Evolutionary conservation across 1,284 basidiomycete genomes (phyloP).

Genomic region (Pseudomicrostroma phylloplanum): DNA sequence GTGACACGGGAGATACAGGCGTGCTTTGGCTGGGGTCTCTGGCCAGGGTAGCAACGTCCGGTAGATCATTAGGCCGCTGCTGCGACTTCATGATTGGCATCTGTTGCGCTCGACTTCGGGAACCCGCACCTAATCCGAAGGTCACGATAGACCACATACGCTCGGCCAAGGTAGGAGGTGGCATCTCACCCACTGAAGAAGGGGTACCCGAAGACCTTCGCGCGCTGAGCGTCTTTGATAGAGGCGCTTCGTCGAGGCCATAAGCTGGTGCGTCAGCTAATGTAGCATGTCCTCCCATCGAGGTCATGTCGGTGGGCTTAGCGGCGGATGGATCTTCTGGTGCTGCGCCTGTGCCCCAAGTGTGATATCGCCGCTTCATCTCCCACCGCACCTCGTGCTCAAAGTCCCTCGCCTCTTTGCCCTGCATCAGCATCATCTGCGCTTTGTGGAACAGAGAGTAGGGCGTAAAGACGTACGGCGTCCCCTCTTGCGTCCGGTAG

Average conservation of each 20-base stretch:
- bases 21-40: not conserved
- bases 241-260: not conserved
- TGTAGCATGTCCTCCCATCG: not conserved
- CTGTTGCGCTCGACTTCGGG: not conserved
- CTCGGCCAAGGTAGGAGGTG: not conserved
- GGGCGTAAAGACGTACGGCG: slow-evolving; percentile 56
- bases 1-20: not conserved
- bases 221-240: not conserved
- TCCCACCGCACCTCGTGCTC: slow-evolving; percentile 16
- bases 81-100: not conserved
- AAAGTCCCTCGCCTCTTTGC: slow-evolving; percentile 52
- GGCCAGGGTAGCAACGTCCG: not conserved
- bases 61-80: not conserved
- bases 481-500: slow-evolving; percentile 52
- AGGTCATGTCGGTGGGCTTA: not conserved
- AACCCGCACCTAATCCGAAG: not conserved
- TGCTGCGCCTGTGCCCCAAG: not conserved
- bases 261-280: not conserved
- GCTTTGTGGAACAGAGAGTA: slow-evolving; percentile 55
- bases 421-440: slow-evolving; percentile 54
- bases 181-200: not conserved
- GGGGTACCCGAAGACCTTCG: not conserved
- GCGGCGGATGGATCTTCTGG: not conserved
- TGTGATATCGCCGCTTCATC: not conserved
- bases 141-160: not conserved